Evolutionary conservation across 208 protist species (phyloP).

Genomic region (Naegleria fowleri): DNA sequence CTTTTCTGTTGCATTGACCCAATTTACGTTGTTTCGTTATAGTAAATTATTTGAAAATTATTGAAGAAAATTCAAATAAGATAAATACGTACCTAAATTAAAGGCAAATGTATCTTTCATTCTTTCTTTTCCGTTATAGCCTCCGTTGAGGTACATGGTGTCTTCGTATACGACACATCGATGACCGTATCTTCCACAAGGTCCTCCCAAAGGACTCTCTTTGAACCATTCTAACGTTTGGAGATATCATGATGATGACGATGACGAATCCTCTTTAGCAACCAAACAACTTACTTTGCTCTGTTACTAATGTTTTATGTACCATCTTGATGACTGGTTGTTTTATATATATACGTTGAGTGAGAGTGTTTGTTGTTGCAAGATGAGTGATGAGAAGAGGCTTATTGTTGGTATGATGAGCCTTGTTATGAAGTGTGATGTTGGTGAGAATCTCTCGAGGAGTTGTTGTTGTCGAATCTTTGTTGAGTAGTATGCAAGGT

Average conservation of each 20-base stretch:
- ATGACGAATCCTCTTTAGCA: background rate
- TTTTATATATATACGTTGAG: too few species aligned
- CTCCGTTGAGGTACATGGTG: background rate
- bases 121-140: constrained; percentile 10
- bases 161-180: background rate
- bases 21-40: too few species aligned
- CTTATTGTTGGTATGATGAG: too few species aligned
- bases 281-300: background rate
- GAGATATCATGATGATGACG: background rate
- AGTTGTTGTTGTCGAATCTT: too few species aligned
- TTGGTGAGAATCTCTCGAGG: too few species aligned
- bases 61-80: background rate
- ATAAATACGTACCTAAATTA: background rate
- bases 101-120: constrained; percentile 6
- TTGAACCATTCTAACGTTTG: background rate
- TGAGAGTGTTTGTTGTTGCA: too few species aligned
- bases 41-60: too few species aligned
- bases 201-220: background rate
- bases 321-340: background rate
- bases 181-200: constrained; percentile 19
- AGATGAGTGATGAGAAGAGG: too few species aligned
- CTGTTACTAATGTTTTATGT: background rate
- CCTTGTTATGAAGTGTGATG: too few species aligned
- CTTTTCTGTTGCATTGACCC: background rate
- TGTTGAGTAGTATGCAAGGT: too few species aligned